phyloP scores from a whole-genome alignment of 352 stramenopile species.

The Pelagophyceae sp. region DNA sequence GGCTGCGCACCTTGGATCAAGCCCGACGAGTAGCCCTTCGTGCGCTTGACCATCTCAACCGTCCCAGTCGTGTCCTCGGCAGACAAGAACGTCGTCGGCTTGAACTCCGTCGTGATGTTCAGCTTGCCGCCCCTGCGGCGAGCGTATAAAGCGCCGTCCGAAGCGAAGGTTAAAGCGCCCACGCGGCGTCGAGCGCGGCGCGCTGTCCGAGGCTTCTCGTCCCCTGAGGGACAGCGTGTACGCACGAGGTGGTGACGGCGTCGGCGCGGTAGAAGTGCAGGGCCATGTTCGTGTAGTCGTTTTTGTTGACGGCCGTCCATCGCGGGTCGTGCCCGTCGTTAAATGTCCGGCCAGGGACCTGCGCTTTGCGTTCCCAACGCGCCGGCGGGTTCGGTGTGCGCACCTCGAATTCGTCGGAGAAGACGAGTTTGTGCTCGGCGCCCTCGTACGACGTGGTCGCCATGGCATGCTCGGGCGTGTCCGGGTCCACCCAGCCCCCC shows the following conservation, averaged over 20 bases:
- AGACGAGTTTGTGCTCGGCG: background rate
- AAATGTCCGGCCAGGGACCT: conserved; percentile 77
- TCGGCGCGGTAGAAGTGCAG: conserved; percentile 91
- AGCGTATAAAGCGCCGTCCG: no score
- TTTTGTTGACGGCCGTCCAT: conserved; percentile 83
- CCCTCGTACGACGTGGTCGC: background rate
- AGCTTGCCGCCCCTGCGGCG: conserved; percentile 18
- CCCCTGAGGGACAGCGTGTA: no score
- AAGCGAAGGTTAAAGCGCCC: no score
- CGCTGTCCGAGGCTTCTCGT: no score
- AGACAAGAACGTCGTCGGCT: conserved; percentile 32
- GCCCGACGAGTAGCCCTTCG: conserved; percentile 69
- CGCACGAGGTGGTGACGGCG: conserved; percentile 64
- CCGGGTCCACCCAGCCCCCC: background rate
- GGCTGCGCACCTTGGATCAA: no score
- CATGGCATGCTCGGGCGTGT: background rate
- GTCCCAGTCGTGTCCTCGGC: conserved; percentile 27
- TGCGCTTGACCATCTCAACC: conserved; percentile 45
- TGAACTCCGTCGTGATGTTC: conserved; percentile 29
- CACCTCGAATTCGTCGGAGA: conserved; percentile 7
- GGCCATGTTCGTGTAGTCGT: conserved; percentile 82
- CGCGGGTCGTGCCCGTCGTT: conserved; percentile 77
- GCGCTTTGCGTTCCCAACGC: background rate
- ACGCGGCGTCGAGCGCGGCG: no score
- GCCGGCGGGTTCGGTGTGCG: background rate